Evolutionary conservation across 192 early-diverging fungal genomes (phyloP).

Genomic region (Glomus cerebriforme): DNA sequence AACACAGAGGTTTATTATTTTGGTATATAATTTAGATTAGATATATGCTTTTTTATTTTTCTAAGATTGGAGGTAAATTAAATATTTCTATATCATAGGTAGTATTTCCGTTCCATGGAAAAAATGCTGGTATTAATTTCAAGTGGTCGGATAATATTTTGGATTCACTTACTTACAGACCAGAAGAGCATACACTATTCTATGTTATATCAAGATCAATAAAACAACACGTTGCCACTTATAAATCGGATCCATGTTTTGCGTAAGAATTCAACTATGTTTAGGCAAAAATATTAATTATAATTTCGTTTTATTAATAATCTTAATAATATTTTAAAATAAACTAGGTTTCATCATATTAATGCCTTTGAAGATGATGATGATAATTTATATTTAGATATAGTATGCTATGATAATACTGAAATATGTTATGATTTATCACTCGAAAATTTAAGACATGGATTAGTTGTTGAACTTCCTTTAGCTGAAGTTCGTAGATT

Average conservation of each 20-base stretch:
- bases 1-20: conserved; percentile 72
- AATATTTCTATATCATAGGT: conserved; percentile 1
- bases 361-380: conserved; percentile 70
- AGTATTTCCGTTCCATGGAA: conserved; percentile 61
- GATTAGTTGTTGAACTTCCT: conserved; percentile 43
- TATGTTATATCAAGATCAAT: conserved; percentile 75
- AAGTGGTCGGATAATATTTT: conserved; percentile 73
- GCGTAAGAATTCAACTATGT: conserved; percentile 42
- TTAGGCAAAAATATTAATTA: not conserved
- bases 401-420: conserved; percentile 64
- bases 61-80: not conserved
- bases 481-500: conserved; percentile 63
- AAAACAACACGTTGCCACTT: conserved; percentile 66
- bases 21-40: conserved; percentile 46
- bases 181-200: conserved; percentile 57
- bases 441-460: conserved; percentile 54
- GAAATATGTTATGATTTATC: conserved; percentile 60
- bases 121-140: conserved; percentile 65
- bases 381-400: conserved; percentile 64
- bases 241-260: conserved; percentile 65
- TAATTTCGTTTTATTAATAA: not conserved
- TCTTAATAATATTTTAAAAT: not conserved
- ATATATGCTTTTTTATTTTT: not conserved
- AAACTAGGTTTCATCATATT: conserved; percentile 65
- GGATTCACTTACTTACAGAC: conserved; percentile 69